A percentile compares a stretch with the other conserved stretches of the same genome.
Conservation (phyloP, 2,329 filamentous ascomycete genomes). For the Corniculantispora saksenae region DNA sequence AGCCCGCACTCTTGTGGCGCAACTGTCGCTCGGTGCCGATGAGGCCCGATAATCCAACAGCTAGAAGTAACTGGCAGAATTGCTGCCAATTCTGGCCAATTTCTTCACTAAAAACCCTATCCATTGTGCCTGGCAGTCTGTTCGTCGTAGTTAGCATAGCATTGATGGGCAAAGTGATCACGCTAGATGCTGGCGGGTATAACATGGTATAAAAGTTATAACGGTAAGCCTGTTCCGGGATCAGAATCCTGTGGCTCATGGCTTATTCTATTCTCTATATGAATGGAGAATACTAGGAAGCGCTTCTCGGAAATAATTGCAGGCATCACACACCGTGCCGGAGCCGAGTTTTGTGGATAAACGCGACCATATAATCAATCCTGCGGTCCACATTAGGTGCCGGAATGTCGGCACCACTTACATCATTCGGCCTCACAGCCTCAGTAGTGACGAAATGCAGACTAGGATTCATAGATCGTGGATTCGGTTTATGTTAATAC, state of each 20-base stretch:
- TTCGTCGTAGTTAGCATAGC: not conserved
- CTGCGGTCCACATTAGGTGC: not conserved
- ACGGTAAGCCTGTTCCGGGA: not conserved
- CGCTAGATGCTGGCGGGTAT: not conserved
- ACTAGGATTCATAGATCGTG: too few relatives aligned
- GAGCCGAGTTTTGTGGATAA: not conserved
- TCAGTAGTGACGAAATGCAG: not conserved
- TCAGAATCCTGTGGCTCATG: not conserved
- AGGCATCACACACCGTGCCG: not conserved
- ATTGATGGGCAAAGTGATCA: not conserved
- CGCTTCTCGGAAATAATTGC: not conserved
- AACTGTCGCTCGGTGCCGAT: slow-evolving; percentile 2
- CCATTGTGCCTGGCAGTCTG: not conserved
- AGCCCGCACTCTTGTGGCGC: slow-evolving; percentile 6
- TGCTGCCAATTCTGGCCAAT: slow-evolving; percentile 11
- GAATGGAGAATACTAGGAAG: not conserved
- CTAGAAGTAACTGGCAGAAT: slow-evolving; percentile 6
- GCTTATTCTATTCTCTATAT: too few relatives aligned
- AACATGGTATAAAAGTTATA: not conserved
- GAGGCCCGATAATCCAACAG: not conserved
- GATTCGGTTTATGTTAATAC: too few relatives aligned
- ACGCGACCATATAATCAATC: not conserved
- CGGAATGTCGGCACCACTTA: not conserved
- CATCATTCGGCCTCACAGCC: not conserved
- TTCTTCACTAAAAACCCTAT: not conserved